phyloP scores from a whole-genome alignment of 164 flowering plant species.

The Paratinospora sagittata region DNA sequence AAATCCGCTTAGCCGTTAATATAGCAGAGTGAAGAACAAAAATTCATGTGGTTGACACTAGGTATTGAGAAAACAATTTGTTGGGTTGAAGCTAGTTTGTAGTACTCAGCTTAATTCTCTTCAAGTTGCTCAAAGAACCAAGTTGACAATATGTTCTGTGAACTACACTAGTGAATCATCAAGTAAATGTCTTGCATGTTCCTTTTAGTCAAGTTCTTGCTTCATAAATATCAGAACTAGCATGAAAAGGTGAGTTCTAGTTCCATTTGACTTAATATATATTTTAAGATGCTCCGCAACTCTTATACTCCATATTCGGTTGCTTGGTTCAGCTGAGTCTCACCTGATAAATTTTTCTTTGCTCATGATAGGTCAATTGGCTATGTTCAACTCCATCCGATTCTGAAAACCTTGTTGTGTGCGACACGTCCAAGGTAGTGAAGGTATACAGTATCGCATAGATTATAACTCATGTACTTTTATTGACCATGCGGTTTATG shows the following conservation, averaged over 20 bases:
- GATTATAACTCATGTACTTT: not conserved
- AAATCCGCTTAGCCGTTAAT: too few relatives aligned
- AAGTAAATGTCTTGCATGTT: not conserved
- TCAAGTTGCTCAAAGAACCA: not conserved
- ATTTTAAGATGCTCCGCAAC: not conserved
- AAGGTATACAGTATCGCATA: conserved; percentile 67
- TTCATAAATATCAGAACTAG: not conserved
- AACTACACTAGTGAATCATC: not conserved
- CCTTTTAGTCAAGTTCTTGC: not conserved
- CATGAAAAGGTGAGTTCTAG: not conserved
- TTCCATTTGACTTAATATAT: not conserved
- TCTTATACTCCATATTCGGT: not conserved
- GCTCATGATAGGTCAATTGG: conserved; percentile 76
- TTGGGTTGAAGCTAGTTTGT: too few relatives aligned
- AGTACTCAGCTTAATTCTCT: not conserved
- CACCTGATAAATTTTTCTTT: conserved; percentile 5
- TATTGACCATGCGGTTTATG: not conserved
- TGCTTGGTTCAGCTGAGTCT: not conserved
- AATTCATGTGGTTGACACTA: too few relatives aligned
- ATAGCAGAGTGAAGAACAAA: too few relatives aligned
- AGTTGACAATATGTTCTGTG: not conserved
- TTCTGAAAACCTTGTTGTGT: conserved; percentile 83
- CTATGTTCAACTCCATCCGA: conserved; percentile 76
- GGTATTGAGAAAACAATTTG: too few relatives aligned
- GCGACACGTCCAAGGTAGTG: conserved; percentile 80